Base-by-base conservation (phyloP, 805 yeast species). In the Starmerella sirachaensis region DNA sequence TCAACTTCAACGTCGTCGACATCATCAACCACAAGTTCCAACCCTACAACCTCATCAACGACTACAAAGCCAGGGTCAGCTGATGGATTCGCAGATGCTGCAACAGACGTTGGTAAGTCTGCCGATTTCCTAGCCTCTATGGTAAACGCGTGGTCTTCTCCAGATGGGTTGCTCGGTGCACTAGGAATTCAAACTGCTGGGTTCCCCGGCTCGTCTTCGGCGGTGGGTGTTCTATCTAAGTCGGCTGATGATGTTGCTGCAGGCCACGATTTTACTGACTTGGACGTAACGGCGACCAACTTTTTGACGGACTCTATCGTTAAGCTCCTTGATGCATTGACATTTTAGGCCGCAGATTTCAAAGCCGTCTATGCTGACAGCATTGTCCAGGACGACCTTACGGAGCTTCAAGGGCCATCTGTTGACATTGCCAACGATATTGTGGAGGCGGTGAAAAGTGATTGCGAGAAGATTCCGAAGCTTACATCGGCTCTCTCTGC, bases 261-360 rank as follows among this genome's bases (percentile, higher is more conserved):
- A 19, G 29, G 38, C 11, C 22, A 31, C 27, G 25, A 43, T 19
- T 33, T 30, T 28, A 29, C 31, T 19, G 48, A 48, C 31, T 33
- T 41, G 24, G 42, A 37, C 16, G 34, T 42, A 12, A 33, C 21
- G 20, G 28, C 40, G 20, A 29, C 50, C 21, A 26, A 22, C 29
- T 9, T 33, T 20, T 30, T 52, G 22, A 32, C 36, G 21, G 3
- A 35, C 21, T 39, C 52, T 18, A 41, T 54, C 29, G 16, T 32
- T 13, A 20, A 29, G 16, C 50, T 55, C 13, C 44, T 53, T 26
- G 22, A 23, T 24, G 49, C 45, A 26, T 47, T 54, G 18, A 41
- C 33, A 18, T 20, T 25, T 34, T 51, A 53, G 52, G 51, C 52
- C 18, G 21, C 38, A 32, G 57, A 43, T 43, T 50, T 56, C 35